Percentiles rank a stretch among this genome's conserved stretches.
These are phyloP conservation scores for Cyclocybe cylindracea DNA, from an alignment of 768 basidiomycete species.

Conservation along the genomic window DNA sequence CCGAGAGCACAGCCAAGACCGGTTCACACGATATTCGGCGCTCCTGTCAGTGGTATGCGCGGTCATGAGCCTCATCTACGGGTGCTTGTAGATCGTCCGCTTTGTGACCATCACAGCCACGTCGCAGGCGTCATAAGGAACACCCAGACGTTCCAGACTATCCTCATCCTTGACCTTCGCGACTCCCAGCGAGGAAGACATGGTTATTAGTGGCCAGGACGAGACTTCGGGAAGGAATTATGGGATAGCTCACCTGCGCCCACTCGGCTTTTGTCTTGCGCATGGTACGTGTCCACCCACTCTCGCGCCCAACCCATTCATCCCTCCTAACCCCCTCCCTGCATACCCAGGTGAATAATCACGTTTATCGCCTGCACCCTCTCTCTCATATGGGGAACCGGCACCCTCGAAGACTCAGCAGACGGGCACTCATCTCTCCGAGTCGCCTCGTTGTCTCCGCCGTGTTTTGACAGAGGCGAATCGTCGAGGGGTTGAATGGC, in stretches of 20 bases:
- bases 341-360: constrained; percentile 51
- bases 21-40: constrained; percentile 53
- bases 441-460: constrained; percentile 48
- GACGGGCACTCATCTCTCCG: constrained; percentile 34
- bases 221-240: no score
- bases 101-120: constrained; percentile 66
- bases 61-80: constrained; percentile 58
- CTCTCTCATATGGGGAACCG: constrained; percentile 65
- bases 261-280: no score
- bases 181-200: no score
- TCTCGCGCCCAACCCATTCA: not conserved
- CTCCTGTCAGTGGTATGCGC: constrained; percentile 59
- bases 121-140: no score
- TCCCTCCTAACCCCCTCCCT: not conserved
- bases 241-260: no score
- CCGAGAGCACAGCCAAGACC: constrained; percentile 46
- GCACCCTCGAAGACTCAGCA: constrained; percentile 33
- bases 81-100: constrained; percentile 61
- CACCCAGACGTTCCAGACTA: no score
- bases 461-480: constrained; percentile 35
- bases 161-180: not conserved
- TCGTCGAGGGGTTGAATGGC: constrained; percentile 13
- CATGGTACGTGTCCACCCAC: constrained; percentile 33
- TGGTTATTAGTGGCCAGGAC: no score
- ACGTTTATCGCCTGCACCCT: constrained; percentile 56